These are phyloP conservation scores for Fraxinus ornus DNA, from an alignment of 305 asterid species.

Conservation along the genomic window DNA sequence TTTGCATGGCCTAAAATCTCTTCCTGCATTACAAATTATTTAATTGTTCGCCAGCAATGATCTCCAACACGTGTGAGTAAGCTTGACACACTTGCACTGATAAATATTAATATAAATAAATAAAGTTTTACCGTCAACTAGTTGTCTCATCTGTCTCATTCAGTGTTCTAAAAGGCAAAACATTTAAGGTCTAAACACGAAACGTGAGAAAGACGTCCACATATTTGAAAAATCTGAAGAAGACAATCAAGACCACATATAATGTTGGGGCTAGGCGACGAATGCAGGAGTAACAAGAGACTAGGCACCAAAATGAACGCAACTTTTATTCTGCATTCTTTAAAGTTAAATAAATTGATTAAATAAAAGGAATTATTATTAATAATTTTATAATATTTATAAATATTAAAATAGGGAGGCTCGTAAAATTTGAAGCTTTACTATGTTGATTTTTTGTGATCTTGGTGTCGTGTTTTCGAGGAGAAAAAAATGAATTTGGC, in stretches of 20 bases:
- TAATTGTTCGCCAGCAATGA: constrained; percentile 10
- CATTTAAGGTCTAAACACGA: background rate
- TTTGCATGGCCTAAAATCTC: constrained; percentile 42
- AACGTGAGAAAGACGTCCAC: background rate
- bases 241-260: background rate
- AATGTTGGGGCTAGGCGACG: background rate
- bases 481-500: background rate
- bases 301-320: background rate
- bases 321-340: background rate
- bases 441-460: background rate
- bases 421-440: background rate
- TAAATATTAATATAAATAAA: background rate
- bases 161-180: background rate
- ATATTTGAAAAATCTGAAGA: background rate
- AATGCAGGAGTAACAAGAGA: background rate
- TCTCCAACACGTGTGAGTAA: background rate
- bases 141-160: background rate
- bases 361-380: background rate
- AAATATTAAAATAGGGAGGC: background rate
- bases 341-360: background rate
- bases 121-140: background rate
- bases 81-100: background rate
- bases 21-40: constrained; percentile 17
- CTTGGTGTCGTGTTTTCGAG: background rate
- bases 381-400: too few species aligned